These are phyloP conservation scores for Paraglomus brasilianum DNA, from an alignment of 192 early-diverging fungal species.

Conservation along the genomic window DNA sequence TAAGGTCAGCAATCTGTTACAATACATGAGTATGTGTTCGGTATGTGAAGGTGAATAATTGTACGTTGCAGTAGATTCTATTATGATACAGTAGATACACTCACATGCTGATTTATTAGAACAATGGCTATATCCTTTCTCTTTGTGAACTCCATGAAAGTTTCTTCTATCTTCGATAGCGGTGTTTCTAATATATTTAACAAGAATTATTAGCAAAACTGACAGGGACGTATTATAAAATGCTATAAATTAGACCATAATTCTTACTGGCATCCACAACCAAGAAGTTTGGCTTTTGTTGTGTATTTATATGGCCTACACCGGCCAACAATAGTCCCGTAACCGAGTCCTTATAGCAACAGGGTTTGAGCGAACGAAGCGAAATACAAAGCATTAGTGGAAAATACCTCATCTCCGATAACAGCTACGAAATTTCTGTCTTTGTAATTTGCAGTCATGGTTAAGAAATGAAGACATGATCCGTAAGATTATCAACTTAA, in stretches of 20 bases:
- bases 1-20: slow-evolving; percentile 84
- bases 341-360: slow-evolving; percentile 67
- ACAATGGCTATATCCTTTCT: slow-evolving; percentile 98
- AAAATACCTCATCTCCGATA: slow-evolving; percentile 62
- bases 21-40: not conserved
- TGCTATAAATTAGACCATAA: not conserved
- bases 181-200: slow-evolving; percentile 62
- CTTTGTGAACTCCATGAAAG: slow-evolving; percentile 86
- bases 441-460: slow-evolving; percentile 23
- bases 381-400: not conserved
- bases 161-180: slow-evolving; percentile 66
- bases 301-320: slow-evolving; percentile 90
- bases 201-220: not conserved
- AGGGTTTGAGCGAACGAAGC: not conserved
- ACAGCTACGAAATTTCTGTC: slow-evolving; percentile 64
- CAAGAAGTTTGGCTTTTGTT: slow-evolving; percentile 93
- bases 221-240: not conserved
- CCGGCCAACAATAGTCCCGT: slow-evolving; percentile 98
- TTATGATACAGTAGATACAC: not conserved
- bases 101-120: slow-evolving; percentile 94
- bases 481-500: no score
- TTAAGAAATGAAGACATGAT: no score
- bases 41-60: not conserved
- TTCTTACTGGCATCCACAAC: slow-evolving; percentile 90
- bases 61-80: not conserved